Base-by-base conservation (phyloP, 2,329 filamentous ascomycete genomes). In the Epicoccum nigrum region DNA sequence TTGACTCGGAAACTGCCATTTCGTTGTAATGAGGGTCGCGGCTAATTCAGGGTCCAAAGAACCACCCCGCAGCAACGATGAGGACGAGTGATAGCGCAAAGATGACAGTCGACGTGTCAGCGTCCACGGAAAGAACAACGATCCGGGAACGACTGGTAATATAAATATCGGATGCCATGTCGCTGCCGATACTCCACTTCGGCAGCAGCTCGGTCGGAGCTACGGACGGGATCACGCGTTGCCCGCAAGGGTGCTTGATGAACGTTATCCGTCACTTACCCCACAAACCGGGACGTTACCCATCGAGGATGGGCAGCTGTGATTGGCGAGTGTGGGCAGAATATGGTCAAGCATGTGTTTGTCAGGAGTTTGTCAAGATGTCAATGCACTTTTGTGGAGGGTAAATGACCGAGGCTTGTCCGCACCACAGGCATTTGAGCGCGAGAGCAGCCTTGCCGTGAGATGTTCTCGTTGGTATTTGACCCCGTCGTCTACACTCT, bases 231-330 rank as follows among this genome's bases (percentile, higher is more conserved):
- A 25, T n/a, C n/a, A n/a, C n/a, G n/a, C n/a, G n/a, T n/a, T n/a
- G n/a, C n/a, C n/a, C n/a, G n/a, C n/a, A n/a, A n/a, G n/a, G n/a
- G n/a, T n/a, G 23, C 23, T 25, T 25, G 6, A 7, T 25, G 23
- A 9, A 25, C 23, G 47, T 48, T 62, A 65, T 62, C 65, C 67
- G 63, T 67, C 67, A 63, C 45, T 48, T 62, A 65, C 63, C 65
- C 67, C 64, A 67, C 67, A 63, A 25, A 25, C 6, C 23, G 3
- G 23, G 1, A 25, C 23, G 9, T 25, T 25, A 7, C 23, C 34
- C 37, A 48, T 28, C 51, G 16, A 38, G 38, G 1, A 25, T 6
- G 6, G 23, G 9, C 3, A 6, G 4, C 8, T 28, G 8, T 60
- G 54, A 65, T 63, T 62, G 51, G 54, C 52, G 31, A 45, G n/a